These are phyloP conservation scores for Mortierella sp. DNA, from an alignment of 371 early-diverging fungal genomes.

Conservation along the genomic window DNA sequence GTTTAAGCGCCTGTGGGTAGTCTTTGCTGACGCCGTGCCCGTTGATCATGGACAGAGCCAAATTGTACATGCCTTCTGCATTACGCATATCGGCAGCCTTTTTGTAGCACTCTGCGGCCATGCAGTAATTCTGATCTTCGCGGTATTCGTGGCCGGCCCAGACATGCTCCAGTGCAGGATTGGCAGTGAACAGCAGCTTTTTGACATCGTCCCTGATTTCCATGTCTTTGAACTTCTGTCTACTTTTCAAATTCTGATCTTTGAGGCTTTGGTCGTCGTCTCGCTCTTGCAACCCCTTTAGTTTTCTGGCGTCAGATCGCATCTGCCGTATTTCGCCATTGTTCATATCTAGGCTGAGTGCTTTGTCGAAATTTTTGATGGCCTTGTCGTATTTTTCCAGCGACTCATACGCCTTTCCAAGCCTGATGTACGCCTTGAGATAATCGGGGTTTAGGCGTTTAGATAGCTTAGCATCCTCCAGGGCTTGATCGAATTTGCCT, in stretches of 20 bases:
- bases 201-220: slow-evolving; percentile 21
- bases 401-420: slow-evolving; percentile 35
- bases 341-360: slow-evolving; percentile 42
- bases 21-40: slow-evolving; percentile 40
- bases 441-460: slow-evolving; percentile 38
- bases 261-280: slow-evolving; percentile 36
- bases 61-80: slow-evolving; percentile 40
- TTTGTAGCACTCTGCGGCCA: slow-evolving; percentile 41
- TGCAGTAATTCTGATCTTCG: slow-evolving; percentile 24
- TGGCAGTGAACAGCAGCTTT: slow-evolving; percentile 18
- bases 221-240: slow-evolving; percentile 28
- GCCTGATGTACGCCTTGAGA: slow-evolving; percentile 43
- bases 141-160: slow-evolving; percentile 45
- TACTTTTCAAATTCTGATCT: slow-evolving; percentile 27
- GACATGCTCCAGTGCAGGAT: slow-evolving; percentile 44
- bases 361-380: slow-evolving; percentile 41
- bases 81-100: slow-evolving; percentile 40
- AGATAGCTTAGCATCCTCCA: slow-evolving; percentile 40
- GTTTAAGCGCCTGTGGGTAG: slow-evolving; percentile 38
- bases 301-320: slow-evolving; percentile 34
- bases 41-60: slow-evolving; percentile 38
- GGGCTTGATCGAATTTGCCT: slow-evolving; percentile 29
- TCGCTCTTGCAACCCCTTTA: slow-evolving; percentile 38
- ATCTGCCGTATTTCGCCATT: slow-evolving; percentile 39
- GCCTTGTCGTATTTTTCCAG: slow-evolving; percentile 43